Base-by-base conservation (phyloP, 306 rosid genomes). In the Citrullus amarus region DNA sequence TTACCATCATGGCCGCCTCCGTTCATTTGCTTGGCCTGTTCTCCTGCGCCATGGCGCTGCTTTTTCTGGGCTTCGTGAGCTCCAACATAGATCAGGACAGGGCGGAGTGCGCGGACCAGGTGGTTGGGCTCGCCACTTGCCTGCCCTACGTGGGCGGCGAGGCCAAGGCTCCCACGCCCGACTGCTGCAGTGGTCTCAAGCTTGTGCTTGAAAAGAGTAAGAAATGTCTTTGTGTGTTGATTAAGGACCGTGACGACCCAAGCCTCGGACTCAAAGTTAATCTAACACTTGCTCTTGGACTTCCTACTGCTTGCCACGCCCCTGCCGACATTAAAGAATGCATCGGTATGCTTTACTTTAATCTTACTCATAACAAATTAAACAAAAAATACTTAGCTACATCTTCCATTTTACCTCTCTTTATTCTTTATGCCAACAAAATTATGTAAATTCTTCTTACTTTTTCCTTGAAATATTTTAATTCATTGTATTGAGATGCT, bases 221-320 rank as follows among this genome's bases (percentile, higher is more conserved):
- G 79, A 93, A 78, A 51, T 93, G 97, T 68, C 85, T 93, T 0
- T 93, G 98, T 41, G 39, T 93, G 65, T 86, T 93, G 7, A 84
- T 91, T n/a, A 91, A 91, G 34, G 97, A 93, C 53, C 89, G 83
- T 34, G 61, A 93, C 17, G 96, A 93, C 78, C 96, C 96, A 0
- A 84, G 34, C 6, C 97, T 93, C 39, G 98, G 92, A 32, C 22
- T 93, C 62, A 78, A 76, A 14, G 63, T 91, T 76, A 90, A 91
- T 39, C 79, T 86, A 11, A 76, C 96, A 9, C 93, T 85, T 13
- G 96, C 97, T 14, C 67, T 93, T 0, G 17, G 58, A 1, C 90
- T 93, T 17, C 97, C 98, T 0, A 3, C 0, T 57, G 48, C 85
- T 44, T 93, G 97, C 51, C 86, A 86, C 7, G 38, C 86, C 14